Evolutionary conservation across 805 yeast species (phyloP), one percentile per base, ranked within the genome.

Genomic region (Kluyveromyces aestuarii): DNA sequence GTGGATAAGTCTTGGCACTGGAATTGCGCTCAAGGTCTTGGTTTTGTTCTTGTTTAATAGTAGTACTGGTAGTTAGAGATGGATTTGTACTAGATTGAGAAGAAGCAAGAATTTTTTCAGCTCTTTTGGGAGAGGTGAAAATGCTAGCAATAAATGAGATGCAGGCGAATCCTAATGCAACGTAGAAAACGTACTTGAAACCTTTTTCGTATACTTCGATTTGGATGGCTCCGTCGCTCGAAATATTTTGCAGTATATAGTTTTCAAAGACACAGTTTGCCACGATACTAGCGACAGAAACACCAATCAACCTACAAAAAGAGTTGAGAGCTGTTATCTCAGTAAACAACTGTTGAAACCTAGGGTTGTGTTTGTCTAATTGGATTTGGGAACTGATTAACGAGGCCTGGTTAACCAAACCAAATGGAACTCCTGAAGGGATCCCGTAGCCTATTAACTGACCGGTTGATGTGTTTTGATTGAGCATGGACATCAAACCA

Each of bases 371-470:
- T 30, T 52, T 54, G 37, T 59, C 61, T 25, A 59, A 47, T 35
- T 55, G 58, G 8, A 67, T 39, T 49, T 68, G 72, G 13, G 60
- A 53, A 18, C 66, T 57, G 39, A 67, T 51, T 44, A 67, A 35
- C 6, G 63, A 52, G n/a, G 66, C 48, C 52, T 71, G 75, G 54
- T 69, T 51, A 27, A 57, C 51, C 6, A 60, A 44, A 19, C 75
- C 76, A 37, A 70, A 54, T 2, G 64, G 66, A 10, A 67, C 47
- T 47, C 75, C 75, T 2, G 68, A 64, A 16, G 70, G 58, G 39
- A 72, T 68, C 42, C 70, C 49, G 17, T 60, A 54, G 3, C 75
- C 76, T 39, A 71, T 70, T 38, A 61, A 62, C 37, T 57, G 37
- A 0, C 63, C 46, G 5, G 50, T 47, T 2, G 57, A 48, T 2